Base-by-base conservation (phyloP, 2,329 filamentous ascomycete genomes). In the Fonsecaea pedrosoi region DNA sequence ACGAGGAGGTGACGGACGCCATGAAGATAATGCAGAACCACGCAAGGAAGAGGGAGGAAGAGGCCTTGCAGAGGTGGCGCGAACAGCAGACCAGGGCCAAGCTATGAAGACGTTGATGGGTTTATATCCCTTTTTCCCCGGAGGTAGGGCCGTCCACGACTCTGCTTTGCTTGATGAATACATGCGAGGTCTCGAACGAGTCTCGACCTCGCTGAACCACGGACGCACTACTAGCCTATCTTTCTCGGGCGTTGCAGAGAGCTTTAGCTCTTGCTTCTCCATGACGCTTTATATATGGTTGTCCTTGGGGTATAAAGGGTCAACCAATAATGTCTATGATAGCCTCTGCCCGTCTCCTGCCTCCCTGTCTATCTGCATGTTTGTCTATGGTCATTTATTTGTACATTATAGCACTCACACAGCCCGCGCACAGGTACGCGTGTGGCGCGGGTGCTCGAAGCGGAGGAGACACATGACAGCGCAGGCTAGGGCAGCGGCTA, bases 201-300 rank as follows among this genome's bases (percentile, higher is more conserved):
- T 81, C 73, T 86, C 80, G 56, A 86, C 77, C 15, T 85, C 82
- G 56, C 82, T 78, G 87, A 89, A 91, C 90, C 89, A 92, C 0
- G 89, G 90, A 77, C 87, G 90, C n/a, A 82, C 82, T 0, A 77
- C 76, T 1, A 89, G 87, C 7, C 82, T 81, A 74, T 90, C 84
- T 40, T 84, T 81, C 34, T 87, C 84, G 78, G 90, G 83, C 3
- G 82, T 86, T 2, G 82, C 89, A 40, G 78, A 80, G 73, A 92
- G 91, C 12, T 83, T 79, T 0, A 88, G 85, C 65, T 83, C 80
- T 50, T 89, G 81, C 81, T 92, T 92, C 78, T 91, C 81, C 74
- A 90, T 77, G 75, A 92, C 92, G 15, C 87, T 87, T 60, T 81
- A 74, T 5, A 91, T 85, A 30, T 3, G 30, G 2, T 89, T 89